Evolutionary conservation across 257 asterid genomes (phyloP).

Genomic region (Solanum clarkiae): DNA sequence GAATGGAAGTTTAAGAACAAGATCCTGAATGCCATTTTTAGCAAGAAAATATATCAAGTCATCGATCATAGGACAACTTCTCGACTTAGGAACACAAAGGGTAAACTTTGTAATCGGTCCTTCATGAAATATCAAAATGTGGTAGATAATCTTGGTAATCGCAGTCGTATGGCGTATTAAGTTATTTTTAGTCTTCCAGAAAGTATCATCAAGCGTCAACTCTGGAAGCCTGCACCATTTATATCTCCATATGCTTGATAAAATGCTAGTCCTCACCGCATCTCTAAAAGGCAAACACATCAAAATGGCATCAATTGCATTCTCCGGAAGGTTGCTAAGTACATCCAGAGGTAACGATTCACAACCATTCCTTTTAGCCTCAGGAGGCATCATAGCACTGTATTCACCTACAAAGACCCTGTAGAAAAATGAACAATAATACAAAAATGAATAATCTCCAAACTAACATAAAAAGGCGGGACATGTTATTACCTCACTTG

Average conservation of each 20-base stretch:
- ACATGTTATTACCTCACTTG: background rate
- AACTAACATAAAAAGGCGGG: background rate
- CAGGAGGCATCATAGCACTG: background rate
- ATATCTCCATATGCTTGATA: background rate
- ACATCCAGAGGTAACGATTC: background rate
- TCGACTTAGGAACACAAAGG: background rate
- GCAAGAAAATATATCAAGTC: background rate
- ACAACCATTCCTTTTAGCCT: background rate
- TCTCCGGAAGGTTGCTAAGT: background rate
- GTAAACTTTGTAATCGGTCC: background rate
- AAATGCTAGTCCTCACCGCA: background rate
- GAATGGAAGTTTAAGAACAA: background rate
- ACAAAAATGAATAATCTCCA: background rate
- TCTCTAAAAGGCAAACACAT: background rate
- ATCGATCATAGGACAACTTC: background rate
- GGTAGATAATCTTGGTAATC: background rate
- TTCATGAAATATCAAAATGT: background rate
- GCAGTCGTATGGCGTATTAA: background rate
- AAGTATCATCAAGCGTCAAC: background rate
- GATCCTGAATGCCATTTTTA: background rate
- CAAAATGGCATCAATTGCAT: background rate
- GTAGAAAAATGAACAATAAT: background rate
- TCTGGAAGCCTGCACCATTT: background rate
- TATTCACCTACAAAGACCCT: background rate
- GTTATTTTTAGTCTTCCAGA: background rate